Evolutionary conservation across 352 stramenopile genomes (phyloP), one percentile per base, ranked within the genome.

Genomic region (Thraustotheca clavata): DNA sequence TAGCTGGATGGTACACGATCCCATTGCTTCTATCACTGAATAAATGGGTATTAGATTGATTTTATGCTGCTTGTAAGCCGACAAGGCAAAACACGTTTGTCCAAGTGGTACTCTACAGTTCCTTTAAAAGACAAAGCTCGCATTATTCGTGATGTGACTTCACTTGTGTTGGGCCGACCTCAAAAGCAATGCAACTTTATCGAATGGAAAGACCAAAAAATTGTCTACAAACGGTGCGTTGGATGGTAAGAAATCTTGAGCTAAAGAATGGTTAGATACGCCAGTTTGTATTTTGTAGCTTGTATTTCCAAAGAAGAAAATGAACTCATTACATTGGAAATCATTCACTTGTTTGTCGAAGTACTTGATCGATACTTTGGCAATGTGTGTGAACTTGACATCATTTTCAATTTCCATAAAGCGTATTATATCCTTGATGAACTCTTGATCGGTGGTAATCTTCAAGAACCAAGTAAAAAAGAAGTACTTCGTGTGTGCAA

Each of bases 321-420:
- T 75, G 96, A 99, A 71, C 78, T 99, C 26, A 96, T 98, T 71
- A 95, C 95, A 40, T 87, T 99, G 57, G 96, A 99, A 71, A 83
- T 95, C 63, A 99, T 99, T 71, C 96, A 99, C 75, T 80, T 98
- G 52, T 99, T 98, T 73, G 96, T 99, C 43, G 96, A 99, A 79
- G 90, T 98, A 57, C 82, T 99, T 36, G 96, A 99, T 72, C 90
- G 92, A 60, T 98, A 99, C 79, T 99, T 98, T 79, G 77, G 91
- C 68, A 97, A 97, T 62, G 88, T 96, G 57, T 95, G 86, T 57
- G 88, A 97, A 71, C 74, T 97, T 46, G 89, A 99, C 74, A 99
- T 99, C 76, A 98, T 99, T 59, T 99, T 99, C 80, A 98, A 99
- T 80, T 99, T 99, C 77, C 96, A 99, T 81, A 99, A 99, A 84